These are phyloP conservation scores for Pleoardoris graminearum DNA, from an alignment of 2,329 filamentous ascomycete species.

Conservation along the genomic window DNA sequence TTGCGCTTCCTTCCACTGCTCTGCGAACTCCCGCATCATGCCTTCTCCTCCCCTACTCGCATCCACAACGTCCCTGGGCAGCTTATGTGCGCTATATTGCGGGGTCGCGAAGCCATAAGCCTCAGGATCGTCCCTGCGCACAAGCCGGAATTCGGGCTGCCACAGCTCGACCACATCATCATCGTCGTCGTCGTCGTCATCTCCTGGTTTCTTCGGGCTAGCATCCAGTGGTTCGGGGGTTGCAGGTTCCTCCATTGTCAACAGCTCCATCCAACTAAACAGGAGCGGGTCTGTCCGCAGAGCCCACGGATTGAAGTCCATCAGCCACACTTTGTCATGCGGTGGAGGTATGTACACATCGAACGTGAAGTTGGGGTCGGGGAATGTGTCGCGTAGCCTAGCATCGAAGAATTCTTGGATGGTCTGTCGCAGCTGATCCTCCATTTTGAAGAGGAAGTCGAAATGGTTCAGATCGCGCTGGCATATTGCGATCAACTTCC, in stretches of 20 bases:
- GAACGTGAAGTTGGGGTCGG: conserved; percentile 82
- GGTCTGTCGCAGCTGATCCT: conserved; percentile 66
- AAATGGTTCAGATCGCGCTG: conserved; percentile 92
- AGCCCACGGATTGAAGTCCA: conserved; percentile 97
- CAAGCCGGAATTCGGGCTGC: conserved; percentile 77
- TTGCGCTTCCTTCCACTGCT: conserved; percentile 53
- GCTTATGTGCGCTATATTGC: conserved; percentile 92
- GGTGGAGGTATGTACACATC: conserved; percentile 86
- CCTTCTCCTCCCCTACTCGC: conserved; percentile 64
- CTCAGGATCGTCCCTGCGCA: conserved; percentile 83
- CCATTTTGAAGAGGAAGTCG: conserved; percentile 73
- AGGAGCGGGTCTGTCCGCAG: conserved; percentile 83
- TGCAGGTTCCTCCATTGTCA: conserved; percentile 67
- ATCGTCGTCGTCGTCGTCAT: conserved; percentile 33
- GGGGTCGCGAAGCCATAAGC: conserved; percentile 84
- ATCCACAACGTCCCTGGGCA: conserved; percentile 89
- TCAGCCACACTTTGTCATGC: conserved; percentile 76
- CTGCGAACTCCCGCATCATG: conserved; percentile 70
- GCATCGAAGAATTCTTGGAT: conserved; percentile 78
- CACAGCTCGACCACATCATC: conserved; percentile 61
- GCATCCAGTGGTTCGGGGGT: conserved; percentile 19
- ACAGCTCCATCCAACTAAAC: conserved; percentile 86
- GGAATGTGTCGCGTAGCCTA: conserved; percentile 75
- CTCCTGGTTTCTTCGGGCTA: conserved; percentile 5
- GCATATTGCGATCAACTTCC: conserved; percentile 77